phyloP scores from a whole-genome alignment of 1,284 basidiomycete genomes.

The Cryptococcus jaspeensis region DNA sequence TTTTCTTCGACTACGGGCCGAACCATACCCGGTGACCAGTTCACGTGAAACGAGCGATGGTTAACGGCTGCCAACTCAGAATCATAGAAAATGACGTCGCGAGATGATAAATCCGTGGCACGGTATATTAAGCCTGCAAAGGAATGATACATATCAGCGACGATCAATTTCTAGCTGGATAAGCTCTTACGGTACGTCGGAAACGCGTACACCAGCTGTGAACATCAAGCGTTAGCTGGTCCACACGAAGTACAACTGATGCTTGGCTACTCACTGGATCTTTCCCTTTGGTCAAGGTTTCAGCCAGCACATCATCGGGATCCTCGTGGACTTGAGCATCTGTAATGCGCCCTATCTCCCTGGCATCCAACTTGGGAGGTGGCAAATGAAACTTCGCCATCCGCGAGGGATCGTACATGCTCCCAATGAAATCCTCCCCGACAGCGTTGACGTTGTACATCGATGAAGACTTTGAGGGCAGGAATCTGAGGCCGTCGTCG shows the following conservation, averaged over 20 bases:
- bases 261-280: conserved; percentile 8
- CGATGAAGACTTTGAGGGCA: neutral
- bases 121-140: conserved; percentile 8
- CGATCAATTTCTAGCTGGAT: neutral
- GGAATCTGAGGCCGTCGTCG: neutral
- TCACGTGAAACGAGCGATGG: neutral
- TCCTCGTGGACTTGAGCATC: conserved; percentile 1
- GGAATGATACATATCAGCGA: neutral
- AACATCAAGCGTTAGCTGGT: neutral
- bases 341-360: conserved; percentile 10
- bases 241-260: too few species aligned
- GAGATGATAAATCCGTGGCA: neutral
- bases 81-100: neutral
- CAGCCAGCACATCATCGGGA: neutral
- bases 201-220: conserved; percentile 10
- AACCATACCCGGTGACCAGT: conserved; percentile 1
- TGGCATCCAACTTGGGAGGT: conserved; percentile 8
- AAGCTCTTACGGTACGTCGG: conserved; percentile 9
- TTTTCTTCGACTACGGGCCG: neutral
- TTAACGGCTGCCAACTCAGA: neutral
- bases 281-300: conserved; percentile 4
- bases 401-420: conserved; percentile 1
- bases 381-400: conserved; percentile 8
- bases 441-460: neutral
- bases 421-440: too few species aligned